These are phyloP conservation scores for Pythium guiyangense DNA, from an alignment of 352 stramenopile genomes.

Conservation along the genomic window DNA sequence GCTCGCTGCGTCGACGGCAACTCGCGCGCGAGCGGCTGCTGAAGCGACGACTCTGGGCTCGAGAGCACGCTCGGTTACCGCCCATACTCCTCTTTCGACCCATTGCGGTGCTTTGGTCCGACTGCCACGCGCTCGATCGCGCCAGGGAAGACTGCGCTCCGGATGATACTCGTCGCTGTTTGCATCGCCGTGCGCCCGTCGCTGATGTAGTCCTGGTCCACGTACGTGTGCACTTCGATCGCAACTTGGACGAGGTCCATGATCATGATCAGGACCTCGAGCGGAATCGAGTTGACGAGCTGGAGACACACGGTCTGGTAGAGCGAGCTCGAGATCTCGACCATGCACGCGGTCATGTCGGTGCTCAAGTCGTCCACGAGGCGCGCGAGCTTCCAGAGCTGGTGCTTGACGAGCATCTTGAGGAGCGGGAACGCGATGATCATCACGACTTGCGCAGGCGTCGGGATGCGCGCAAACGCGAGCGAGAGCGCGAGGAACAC, in stretches of 20 bases:
- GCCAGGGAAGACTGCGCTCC: constrained; percentile 12
- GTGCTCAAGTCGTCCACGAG: no score
- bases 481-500: no score
- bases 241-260: neutral
- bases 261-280: neutral
- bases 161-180: constrained; percentile 26
- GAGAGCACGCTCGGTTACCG: no score
- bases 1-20: neutral
- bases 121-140: constrained; percentile 1
- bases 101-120: neutral
- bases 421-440: no score
- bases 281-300: neutral
- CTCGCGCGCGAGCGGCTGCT: neutral
- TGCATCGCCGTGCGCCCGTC: constrained; percentile 18
- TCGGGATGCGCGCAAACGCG: no score
- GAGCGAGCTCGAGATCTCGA: no score
- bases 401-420: no score
- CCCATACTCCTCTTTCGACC: neutral
- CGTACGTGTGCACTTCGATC: constrained; percentile 22
- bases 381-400: no score
- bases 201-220: constrained; percentile 22
- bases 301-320: constrained; percentile 1
- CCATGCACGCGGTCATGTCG: no score
- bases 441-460: no score
- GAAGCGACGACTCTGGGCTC: no score